Base-by-base conservation (phyloP, 2,329 filamentous ascomycete species). In the Aschersonia sp. region DNA sequence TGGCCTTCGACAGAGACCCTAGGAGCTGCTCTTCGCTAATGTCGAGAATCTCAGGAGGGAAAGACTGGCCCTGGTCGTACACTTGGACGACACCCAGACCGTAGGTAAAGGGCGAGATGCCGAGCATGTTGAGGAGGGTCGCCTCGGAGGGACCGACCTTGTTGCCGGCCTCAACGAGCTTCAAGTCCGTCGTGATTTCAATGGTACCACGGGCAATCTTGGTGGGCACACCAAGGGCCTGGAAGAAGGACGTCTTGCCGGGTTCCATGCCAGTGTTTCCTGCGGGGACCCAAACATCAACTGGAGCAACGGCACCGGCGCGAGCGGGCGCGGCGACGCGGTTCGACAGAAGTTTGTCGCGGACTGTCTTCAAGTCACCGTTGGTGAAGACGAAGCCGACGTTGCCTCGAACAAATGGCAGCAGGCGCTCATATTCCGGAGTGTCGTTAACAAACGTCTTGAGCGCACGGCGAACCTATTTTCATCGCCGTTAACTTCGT, bases 191-290 rank as follows among this genome's bases (percentile, higher is more conserved):
- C 56, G 89, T 96, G 68, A 98, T 98, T 87, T 98, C 92, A 75
- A 98, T 98, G 75, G 92, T 98, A 94, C 92, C 94, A 94, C 92
- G 92, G 69, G 92, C 92, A 76, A 98, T 98, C 88, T 98, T 98
- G 81, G 92, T 98, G 68, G 92, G 92, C 69, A 98, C 88, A 87
- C 90, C 90, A 73, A 98, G 92, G 65, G 92, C 92, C 84, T 98
- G 92, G 89, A 98, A 98, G 88, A 98, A 98, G 68, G 92, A 97
- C 66, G 92, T 98, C 86, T 98, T 98, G 73, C 94, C 94, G 68
- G 92, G 94, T 74, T 98, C 92, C 92, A 98, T 98, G 76, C 92
- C 92, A 65, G 92, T 98, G 85, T 98, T 98, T 73, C 92, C 92
- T 61, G 89, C 92, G 58, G 92, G 92, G 59, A 98, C 70, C 77